phyloP scores from a whole-genome alignment of 768 basidiomycete genomes.

The Podaxis sp. region DNA sequence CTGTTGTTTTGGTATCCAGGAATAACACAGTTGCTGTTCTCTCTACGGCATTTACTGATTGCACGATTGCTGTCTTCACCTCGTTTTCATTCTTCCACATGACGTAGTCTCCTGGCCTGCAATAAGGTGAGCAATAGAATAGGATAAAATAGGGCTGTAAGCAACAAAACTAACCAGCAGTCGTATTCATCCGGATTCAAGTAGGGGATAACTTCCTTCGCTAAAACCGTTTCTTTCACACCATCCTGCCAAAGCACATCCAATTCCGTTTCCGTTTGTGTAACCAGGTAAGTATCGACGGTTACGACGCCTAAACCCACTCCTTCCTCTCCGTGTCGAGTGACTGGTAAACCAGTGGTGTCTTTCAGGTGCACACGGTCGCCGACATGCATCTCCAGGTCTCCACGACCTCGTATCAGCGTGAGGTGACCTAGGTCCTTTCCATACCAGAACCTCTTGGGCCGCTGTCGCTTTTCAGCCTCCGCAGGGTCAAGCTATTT shows the following conservation, averaged over 20 bases:
- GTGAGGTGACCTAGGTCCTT: constrained; percentile 59
- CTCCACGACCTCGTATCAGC: constrained; percentile 54
- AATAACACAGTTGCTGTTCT: constrained; percentile 67
- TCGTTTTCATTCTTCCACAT: constrained; percentile 75
- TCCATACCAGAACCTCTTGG: constrained; percentile 72
- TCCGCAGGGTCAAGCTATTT: constrained; percentile 54
- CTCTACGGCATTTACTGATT: constrained; percentile 67
- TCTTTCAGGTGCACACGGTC: constrained; percentile 66
- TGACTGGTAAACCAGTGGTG: constrained; percentile 40
- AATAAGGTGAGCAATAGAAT: constrained; percentile 11
- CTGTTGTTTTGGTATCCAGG: constrained; percentile 45
- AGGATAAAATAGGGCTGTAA: not conserved
- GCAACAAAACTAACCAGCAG: constrained; percentile 57
- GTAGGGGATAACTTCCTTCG: constrained; percentile 74
- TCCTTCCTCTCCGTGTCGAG: constrained; percentile 54
- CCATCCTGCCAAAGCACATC: constrained; percentile 90
- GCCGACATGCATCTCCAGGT: constrained; percentile 65
- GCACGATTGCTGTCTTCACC: constrained; percentile 67
- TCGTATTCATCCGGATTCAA: constrained; percentile 89
- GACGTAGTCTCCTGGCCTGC: constrained; percentile 89
- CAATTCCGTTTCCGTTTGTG: constrained; percentile 64
- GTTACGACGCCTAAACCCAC: constrained; percentile 42
- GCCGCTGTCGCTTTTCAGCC: constrained; percentile 57
- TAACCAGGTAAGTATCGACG: constrained; percentile 58
- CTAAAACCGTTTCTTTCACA: constrained; percentile 50